Conservation (phyloP, 768 basidiomycete species). For the Agrocybe pediades region DNA sequence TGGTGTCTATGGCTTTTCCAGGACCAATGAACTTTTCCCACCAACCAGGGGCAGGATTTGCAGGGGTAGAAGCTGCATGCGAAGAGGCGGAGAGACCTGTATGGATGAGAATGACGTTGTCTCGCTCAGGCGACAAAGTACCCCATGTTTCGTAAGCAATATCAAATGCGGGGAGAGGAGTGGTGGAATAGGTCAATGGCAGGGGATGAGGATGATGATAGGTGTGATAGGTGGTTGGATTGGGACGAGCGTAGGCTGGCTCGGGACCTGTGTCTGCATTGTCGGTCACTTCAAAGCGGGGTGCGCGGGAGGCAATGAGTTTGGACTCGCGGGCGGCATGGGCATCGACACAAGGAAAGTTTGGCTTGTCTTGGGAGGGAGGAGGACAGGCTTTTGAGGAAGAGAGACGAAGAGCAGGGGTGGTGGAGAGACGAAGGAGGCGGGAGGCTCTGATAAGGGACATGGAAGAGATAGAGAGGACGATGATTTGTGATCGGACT, state of each 20-base stretch:
- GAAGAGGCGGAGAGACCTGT: slow-evolving; percentile 96
- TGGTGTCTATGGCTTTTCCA: slow-evolving; percentile 90
- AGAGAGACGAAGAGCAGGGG: neutral
- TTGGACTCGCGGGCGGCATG: slow-evolving; percentile 72
- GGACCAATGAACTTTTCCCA: slow-evolving; percentile 99
- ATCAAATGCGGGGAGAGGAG: slow-evolving; percentile 68
- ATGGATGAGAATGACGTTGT: slow-evolving; percentile 94
- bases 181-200: slow-evolving; percentile 55
- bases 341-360: slow-evolving; percentile 82
- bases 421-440: neutral
- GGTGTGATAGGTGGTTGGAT: slow-evolving; percentile 68
- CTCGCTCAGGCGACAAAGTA: slow-evolving; percentile 67
- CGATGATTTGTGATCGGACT: too few relatives aligned
- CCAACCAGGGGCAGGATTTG: slow-evolving; percentile 88
- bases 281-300: slow-evolving; percentile 21
- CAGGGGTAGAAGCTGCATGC: slow-evolving; percentile 82
- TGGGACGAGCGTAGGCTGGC: slow-evolving; percentile 80
- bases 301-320: slow-evolving; percentile 29
- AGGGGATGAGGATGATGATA: slow-evolving; percentile 67
- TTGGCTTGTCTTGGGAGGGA: slow-evolving; percentile 20
- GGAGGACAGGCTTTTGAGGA: slow-evolving; percentile 5
- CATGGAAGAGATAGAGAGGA: neutral
- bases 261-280: slow-evolving; percentile 66
- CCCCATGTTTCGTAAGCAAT: slow-evolving; percentile 99
- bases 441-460: neutral